Conservation (phyloP, 75 land plant species). For the Selaginella tamariscina region DNA sequence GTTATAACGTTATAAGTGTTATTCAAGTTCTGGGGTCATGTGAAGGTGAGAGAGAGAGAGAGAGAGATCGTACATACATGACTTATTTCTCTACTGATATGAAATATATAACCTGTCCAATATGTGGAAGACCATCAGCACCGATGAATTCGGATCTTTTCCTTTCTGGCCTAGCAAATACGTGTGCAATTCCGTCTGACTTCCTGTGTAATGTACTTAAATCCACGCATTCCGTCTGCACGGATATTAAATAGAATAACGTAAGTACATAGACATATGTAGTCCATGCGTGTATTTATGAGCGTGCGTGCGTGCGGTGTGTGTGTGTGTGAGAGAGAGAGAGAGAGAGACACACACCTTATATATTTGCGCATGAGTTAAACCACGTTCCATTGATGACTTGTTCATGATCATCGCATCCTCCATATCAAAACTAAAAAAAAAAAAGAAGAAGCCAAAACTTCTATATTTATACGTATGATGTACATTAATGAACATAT, state of each 20-base stretch:
- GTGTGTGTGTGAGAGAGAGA: neutral
- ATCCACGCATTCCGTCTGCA: slow-evolving; percentile 74
- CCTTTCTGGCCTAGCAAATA: slow-evolving; percentile 34
- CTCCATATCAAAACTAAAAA: slow-evolving; percentile 89
- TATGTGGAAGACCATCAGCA: slow-evolving; percentile 79
- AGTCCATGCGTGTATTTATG: too few species aligned
- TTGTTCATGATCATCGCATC: slow-evolving; percentile 99
- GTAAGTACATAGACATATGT: too few species aligned
- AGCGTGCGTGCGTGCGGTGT: too few species aligned
- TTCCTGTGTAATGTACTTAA: slow-evolving; percentile 30
- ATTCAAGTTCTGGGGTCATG: too few species aligned
- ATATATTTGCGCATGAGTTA: slow-evolving; percentile 79
- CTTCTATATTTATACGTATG: neutral
- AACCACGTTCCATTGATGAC: slow-evolving; percentile 89
- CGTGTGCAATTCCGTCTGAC: slow-evolving; percentile 28
- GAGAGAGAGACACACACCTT: slow-evolving; percentile 37
- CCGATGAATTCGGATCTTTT: slow-evolving; percentile 32
- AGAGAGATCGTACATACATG: too few species aligned
- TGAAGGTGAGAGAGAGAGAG: too few species aligned
- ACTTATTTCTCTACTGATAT: too few species aligned
- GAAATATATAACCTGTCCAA: slow-evolving; percentile 98
- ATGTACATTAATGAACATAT: too few species aligned
- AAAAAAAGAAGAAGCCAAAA: neutral
- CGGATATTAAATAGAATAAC: neutral
- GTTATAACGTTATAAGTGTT: neutral